Evolutionary conservation across 805 yeast genomes (phyloP), one percentile per base, ranked within the genome.

Genomic region (Hermanozyma aechmeae): DNA sequence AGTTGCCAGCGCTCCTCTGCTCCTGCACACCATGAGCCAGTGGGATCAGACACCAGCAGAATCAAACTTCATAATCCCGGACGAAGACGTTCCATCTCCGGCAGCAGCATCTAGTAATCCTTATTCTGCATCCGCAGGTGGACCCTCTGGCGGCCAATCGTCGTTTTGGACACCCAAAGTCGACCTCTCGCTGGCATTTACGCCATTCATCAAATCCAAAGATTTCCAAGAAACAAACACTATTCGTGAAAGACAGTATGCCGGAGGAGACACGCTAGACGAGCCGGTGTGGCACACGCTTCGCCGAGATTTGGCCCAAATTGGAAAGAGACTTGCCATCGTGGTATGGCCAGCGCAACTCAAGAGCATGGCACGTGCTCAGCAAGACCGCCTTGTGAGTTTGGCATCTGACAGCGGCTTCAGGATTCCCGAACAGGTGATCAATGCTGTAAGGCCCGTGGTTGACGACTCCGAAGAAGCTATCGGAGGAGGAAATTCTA

Each of bases 211-310:
- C 30, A 28, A 34, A 9, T 33, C 40, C 20, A 21, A 19, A n/a
- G 26, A 31, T 7, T 37, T 40, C 16, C 39, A 30, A 29, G 28
- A 30, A 7, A 23, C 26, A 18, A 34, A 31, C 30, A 33, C 42
- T 21, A 43, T 59, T 23, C 42, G 47, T 25, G 78, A 72, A 44
- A 56, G 72, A 27, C 76, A 71, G 37, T 75, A 66, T 45, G 48
- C 73, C 13, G 85, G 85, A 2, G 81, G 82, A 16, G 80, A 78
- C 45, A 78, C 86, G 3, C 53, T 78, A 9, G 84, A 79, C 44
- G 86, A 78, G 51, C 82, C 85, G 0, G 78, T 78, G 6, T 47
- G 59, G 44, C 56, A 62, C 18, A 78, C 86, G 0, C 51, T 78
- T 37, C 45, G 46, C 17, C 42, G 68, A 31, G 69, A 62, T 35